phyloP scores from a whole-genome alignment of 768 basidiomycete genomes.

The Pleurotus platypus region DNA sequence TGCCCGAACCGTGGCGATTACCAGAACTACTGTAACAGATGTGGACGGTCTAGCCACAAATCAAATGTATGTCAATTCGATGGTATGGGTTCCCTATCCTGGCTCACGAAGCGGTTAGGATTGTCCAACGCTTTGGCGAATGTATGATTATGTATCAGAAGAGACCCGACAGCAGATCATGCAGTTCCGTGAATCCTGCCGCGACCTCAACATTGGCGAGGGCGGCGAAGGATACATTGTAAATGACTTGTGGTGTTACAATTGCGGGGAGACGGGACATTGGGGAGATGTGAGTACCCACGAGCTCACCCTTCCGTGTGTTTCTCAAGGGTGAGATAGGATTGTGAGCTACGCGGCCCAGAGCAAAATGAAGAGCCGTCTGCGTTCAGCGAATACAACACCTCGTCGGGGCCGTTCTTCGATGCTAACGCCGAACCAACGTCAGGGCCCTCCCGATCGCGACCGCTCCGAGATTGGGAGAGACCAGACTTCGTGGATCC shows the following conservation, averaged over 20 bases:
- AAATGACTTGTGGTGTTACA: constrained; percentile 76
- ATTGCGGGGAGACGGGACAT: constrained; percentile 71
- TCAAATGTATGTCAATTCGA: constrained; percentile 47
- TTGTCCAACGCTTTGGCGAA: constrained; percentile 79
- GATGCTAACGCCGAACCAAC: constrained; percentile 34
- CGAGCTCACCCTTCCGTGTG: no score
- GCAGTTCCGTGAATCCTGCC: constrained; percentile 44
- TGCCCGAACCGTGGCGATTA: constrained; percentile 61
- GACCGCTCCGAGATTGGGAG: constrained; percentile 41
- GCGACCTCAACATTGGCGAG: constrained; percentile 47
- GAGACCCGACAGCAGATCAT: constrained; percentile 45
- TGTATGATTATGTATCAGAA: constrained; percentile 69
- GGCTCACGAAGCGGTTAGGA: constrained; percentile 44
- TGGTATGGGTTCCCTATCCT: not conserved
- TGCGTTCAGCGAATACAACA: constrained; percentile 65
- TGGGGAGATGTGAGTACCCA: constrained; percentile 67
- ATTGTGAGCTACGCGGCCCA: constrained; percentile 46
- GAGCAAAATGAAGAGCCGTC: constrained; percentile 45
- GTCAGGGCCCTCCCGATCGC: constrained; percentile 20
- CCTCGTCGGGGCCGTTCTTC: constrained; percentile 64
- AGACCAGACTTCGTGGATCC: constrained; percentile 17
- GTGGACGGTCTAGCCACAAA: constrained; percentile 61
- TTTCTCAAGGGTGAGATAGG: constrained; percentile 31
- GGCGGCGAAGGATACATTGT: constrained; percentile 82
- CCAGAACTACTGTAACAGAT: constrained; percentile 58